phyloP scores from a whole-genome alignment of 1,284 basidiomycete genomes.

The Grifola frondosa region DNA sequence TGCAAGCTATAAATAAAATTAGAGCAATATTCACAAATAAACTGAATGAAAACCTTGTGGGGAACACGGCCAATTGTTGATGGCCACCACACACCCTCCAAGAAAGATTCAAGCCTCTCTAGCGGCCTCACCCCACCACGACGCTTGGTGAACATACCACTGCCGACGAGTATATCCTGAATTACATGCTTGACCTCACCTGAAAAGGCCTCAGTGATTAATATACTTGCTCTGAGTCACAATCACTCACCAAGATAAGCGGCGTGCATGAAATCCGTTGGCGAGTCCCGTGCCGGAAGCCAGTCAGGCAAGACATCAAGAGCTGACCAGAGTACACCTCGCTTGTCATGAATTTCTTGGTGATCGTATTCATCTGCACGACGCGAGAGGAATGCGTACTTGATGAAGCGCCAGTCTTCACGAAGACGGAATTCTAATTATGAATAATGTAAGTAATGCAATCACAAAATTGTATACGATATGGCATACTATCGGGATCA shows the following conservation, averaged over 20 bases:
- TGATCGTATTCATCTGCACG: conserved; percentile 1
- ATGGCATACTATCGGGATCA: conserved; percentile 1
- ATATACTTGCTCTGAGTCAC: background rate
- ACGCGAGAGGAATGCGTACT: conserved; percentile 16
- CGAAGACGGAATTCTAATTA: conserved; percentile 4
- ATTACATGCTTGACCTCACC: conserved; percentile 22
- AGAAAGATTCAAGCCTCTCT: conserved; percentile 12
- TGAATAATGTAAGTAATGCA: background rate
- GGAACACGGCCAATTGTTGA: conserved; percentile 18
- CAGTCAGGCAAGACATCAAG: conserved; percentile 17
- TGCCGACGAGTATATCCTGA: conserved; percentile 20
- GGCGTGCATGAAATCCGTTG: conserved; percentile 20
- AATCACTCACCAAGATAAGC: conserved; percentile 13
- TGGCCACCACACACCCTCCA: conserved; percentile 23
- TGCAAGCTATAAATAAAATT: conserved; percentile 15
- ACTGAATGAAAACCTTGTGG: conserved; percentile 8
- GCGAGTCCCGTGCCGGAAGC: conserved; percentile 10
- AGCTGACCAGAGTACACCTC: conserved; percentile 17
- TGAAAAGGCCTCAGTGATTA: conserved; percentile 1
- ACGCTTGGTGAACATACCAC: conserved; percentile 20
- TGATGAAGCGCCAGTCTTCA: conserved; percentile 13
- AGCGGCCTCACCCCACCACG: conserved; percentile 5
- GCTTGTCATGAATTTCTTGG: conserved; percentile 12
- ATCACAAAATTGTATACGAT: background rate
- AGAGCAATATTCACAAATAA: conserved; percentile 1